Evolutionary conservation across 208 protist genomes (phyloP), one percentile per base, ranked within the genome.

Genomic region (Lotmaria passim): DNA sequence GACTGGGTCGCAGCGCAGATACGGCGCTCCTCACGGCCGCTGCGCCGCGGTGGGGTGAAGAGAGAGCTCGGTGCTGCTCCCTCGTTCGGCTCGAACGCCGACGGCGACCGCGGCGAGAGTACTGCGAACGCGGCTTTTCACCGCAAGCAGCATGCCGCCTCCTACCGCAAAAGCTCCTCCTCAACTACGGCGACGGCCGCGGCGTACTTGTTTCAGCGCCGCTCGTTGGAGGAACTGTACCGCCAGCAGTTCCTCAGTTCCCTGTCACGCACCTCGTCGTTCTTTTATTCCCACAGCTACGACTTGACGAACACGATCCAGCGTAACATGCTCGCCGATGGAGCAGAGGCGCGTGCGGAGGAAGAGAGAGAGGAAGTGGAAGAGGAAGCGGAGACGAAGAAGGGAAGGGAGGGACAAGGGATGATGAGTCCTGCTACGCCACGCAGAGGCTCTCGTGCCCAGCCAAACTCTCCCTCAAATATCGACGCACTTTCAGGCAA

Each of bases 281-380:
- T 98, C 62, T 99, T 96, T 79, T 99, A 97, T 73, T 93, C 88
- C 30, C 94, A 98, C 84, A 98, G 91, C 0, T 99, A 99, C 73
- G 97, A 99, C 74, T 69, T 99, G 1, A 97, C 96, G 1, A 86
- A 96, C 72, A 95, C 95, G 12, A 78, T 99, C 30, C 97, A 99
- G 79, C 77, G 72, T 14, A 98, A 99, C 76, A 98, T 96, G 86
- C 89, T 72, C 11, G 68, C 69, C 7, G 21, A 62, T n/a, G 51
- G 63, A 30, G 57, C 48, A n/a, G 48, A 23, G n/a, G 24, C 48
- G 28, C 26, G 21, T 19, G 38, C 30, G 21, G 21, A 63, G 31
- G 48, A 53, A 15, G 30, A 47, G 6, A 23, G 10, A 39, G 39
- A 38, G 15, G 28, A 19, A 2, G 36, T 6, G 12, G 51, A 38